These are phyloP conservation scores for Ophiocordyceps camponoti-leonardi DNA, from an alignment of 2,329 filamentous ascomycete species.

Conservation along the genomic window DNA sequence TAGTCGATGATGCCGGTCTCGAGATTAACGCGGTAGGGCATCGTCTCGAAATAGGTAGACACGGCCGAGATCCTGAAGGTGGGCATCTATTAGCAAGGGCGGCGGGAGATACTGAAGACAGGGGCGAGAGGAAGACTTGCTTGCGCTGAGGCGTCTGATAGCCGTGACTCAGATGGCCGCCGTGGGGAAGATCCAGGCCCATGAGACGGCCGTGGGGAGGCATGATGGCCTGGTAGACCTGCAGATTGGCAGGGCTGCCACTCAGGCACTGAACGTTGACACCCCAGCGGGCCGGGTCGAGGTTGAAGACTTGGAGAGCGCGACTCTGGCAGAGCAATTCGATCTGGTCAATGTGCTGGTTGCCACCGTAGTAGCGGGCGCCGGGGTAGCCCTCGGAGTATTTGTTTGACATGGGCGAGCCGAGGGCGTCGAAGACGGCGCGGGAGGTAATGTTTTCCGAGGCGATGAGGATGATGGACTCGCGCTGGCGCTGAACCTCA, in stretches of 20 bases:
- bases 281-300: slow-evolving; percentile 82
- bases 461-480: slow-evolving; percentile 96
- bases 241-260: slow-evolving; percentile 89
- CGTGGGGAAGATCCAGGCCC: slow-evolving; percentile 89
- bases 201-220: slow-evolving; percentile 90
- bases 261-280: slow-evolving; percentile 95
- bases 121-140: slow-evolving; percentile 23
- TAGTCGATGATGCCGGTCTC: slow-evolving; percentile 96
- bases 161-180: slow-evolving; percentile 88
- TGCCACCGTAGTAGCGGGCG: slow-evolving; percentile 96
- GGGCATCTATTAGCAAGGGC: neutral
- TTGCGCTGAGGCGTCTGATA: slow-evolving; percentile 95
- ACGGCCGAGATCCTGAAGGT: slow-evolving; percentile 70
- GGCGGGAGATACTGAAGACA: neutral
- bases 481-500: slow-evolving; percentile 90
- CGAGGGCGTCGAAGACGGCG: slow-evolving; percentile 93
- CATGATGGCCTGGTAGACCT: slow-evolving; percentile 97
- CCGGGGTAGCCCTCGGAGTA: slow-evolving; percentile 98
- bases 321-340: slow-evolving; percentile 90
- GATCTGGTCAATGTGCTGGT: slow-evolving; percentile 95
- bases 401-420: slow-evolving; percentile 94
- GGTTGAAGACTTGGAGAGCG: slow-evolving; percentile 78
- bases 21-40: slow-evolving; percentile 83
- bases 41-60: slow-evolving; percentile 97
- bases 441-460: slow-evolving; percentile 99